These are phyloP conservation scores for Chrysanthemum makinoi DNA, from an alignment of 129 eudicot species.

Conservation along the genomic window DNA sequence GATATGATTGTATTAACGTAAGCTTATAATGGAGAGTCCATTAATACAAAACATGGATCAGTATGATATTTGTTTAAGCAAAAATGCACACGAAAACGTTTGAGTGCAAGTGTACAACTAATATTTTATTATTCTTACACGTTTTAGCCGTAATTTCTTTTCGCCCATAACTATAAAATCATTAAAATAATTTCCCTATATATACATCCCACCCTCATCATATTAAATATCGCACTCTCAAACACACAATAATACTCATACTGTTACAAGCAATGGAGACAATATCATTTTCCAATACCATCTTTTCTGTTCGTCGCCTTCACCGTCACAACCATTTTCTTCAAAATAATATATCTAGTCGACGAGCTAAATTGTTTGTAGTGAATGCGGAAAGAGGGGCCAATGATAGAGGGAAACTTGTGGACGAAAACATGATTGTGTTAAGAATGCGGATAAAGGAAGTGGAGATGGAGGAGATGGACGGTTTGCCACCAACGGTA, in stretches of 20 bases:
- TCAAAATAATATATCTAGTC: not conserved
- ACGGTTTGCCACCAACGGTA: conserved; percentile 5
- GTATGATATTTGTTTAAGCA: not conserved
- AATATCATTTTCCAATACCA: conserved; percentile 17
- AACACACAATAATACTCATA: not conserved
- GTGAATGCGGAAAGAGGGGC: conserved; percentile 27
- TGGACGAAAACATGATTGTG: conserved; percentile 61
- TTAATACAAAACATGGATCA: too few species aligned
- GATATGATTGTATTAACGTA: too few species aligned
- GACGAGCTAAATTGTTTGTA: not conserved
- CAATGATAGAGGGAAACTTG: conserved; percentile 31
- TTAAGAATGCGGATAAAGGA: conserved; percentile 51
- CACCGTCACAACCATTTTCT: not conserved
- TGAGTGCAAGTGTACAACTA: not conserved
- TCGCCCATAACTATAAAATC: not conserved
- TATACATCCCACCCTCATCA: not conserved
- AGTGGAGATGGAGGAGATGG: conserved; percentile 32
- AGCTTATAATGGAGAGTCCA: too few species aligned
- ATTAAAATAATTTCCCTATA: not conserved
- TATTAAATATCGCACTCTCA: not conserved
- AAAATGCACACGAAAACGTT: not conserved
- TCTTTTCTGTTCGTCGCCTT: not conserved
- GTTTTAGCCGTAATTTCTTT: conserved; percentile 12
- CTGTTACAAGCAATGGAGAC: conserved; percentile 19
- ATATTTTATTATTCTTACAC: conserved; percentile 1